Base-by-base conservation (phyloP, 805 yeast species). In the Candida chauliodis region DNA sequence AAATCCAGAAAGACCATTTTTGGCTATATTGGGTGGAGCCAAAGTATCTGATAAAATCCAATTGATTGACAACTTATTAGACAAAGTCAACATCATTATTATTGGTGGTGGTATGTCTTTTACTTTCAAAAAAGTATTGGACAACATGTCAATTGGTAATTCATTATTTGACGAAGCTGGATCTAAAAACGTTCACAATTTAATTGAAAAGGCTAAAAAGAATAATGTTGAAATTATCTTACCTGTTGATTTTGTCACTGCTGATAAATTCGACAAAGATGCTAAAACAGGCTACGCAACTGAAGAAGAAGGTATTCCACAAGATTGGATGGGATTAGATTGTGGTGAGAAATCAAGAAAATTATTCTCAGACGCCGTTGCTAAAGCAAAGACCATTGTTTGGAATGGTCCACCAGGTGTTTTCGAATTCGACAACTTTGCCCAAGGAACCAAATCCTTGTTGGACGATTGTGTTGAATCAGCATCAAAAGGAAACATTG, bases 331-430 rank as follows among this genome's bases (percentile, higher is more conserved):
- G 81, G 99, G 99, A 63, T 79, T 93, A 60, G 99, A 93, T 71
- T 80, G 81, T 58, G 99, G 99, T 72, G 90, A 89, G 72, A 82
- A 86, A 75, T 78, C 95, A 46, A 75, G 79, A 58, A 76, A 80
- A 68, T 76, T 84, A 53, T 93, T 85, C 64, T 78, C 82, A 51
- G 81, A 73, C 51, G 82, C 96, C 49, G 87, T 93, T 55, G 84
- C 84, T 50, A 76, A 83, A 71, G 95, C 99, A 55, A 89, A 91
- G 81, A 93, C 99, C 59, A 91, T 93, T 58, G 93, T 93, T 64
- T 93, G 99, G 99, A 93, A 93, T 77, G 99, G 99, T 67, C 99
- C 99, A 50, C 97, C 99, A 71, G 99, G 99, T 78, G 99, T 93
- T 56, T 93, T 93, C 66, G 99, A 93, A 76, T 93, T 93, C 61